phyloP scores from a whole-genome alignment of 306 rosid species.

The Prunus fruticosa region DNA sequence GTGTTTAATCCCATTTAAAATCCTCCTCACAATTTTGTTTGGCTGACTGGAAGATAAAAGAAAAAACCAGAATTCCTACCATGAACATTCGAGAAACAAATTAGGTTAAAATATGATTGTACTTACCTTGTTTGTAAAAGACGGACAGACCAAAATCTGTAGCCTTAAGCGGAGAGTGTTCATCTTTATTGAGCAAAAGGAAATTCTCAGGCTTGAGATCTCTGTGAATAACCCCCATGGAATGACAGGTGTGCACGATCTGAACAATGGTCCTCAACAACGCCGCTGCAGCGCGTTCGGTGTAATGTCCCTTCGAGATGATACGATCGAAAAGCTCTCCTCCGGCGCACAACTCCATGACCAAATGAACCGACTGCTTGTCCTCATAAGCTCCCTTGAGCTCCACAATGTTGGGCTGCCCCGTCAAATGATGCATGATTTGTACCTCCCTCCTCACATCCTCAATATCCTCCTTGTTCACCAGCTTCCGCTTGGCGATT shows the following conservation, averaged over 20 bases:
- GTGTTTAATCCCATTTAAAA: too few relatives aligned
- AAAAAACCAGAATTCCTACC: not conserved
- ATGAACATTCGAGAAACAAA: not conserved
- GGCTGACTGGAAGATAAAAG: not conserved
- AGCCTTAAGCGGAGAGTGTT: constrained; percentile 85
- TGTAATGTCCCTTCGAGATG: constrained; percentile 92
- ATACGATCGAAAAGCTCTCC: constrained; percentile 94
- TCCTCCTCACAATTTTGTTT: not conserved
- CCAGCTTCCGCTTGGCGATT: constrained; percentile 87
- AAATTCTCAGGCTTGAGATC: constrained; percentile 99
- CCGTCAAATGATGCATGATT: constrained; percentile 89
- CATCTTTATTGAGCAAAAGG: constrained; percentile 74
- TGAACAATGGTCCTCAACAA: constrained; percentile 81
- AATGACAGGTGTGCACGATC: constrained; percentile 88
- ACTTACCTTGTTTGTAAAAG: constrained; percentile 94
- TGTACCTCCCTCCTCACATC: constrained; percentile 95
- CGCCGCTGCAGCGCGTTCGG: constrained; percentile 87
- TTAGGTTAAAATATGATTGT: not conserved
- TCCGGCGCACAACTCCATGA: constrained; percentile 94
- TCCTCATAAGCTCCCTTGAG: constrained; percentile 90
- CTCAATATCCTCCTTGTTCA: constrained; percentile 73
- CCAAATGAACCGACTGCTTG: constrained; percentile 83
- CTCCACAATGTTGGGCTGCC: constrained; percentile 81
- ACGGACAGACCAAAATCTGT: constrained; percentile 96
- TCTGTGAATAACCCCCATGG: constrained; percentile 95